These are phyloP conservation scores for Hygrocybe coccinea DNA, from an alignment of 768 basidiomycete species.

Conservation along the genomic window DNA sequence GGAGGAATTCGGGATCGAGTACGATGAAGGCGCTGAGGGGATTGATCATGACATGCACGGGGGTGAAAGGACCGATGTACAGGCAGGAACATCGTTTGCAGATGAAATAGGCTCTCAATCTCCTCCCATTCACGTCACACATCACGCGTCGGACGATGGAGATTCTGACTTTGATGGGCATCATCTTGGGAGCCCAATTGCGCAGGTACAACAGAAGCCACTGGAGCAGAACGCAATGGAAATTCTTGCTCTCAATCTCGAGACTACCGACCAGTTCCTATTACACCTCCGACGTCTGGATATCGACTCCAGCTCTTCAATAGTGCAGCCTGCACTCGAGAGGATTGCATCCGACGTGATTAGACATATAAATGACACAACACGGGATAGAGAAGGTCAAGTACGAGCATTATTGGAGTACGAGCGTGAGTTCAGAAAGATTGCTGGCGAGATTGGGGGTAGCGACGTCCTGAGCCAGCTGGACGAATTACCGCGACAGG, in stretches of 20 bases:
- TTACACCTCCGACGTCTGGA: slow-evolving; percentile 68
- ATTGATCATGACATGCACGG: slow-evolving; percentile 48
- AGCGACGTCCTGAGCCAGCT: slow-evolving; percentile 65
- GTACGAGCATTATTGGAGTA: slow-evolving; percentile 72
- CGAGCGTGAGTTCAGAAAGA: slow-evolving; percentile 75
- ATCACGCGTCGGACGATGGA: slow-evolving; percentile 26
- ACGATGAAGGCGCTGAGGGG: slow-evolving; percentile 81
- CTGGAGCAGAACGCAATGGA: slow-evolving; percentile 63
- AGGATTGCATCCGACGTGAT: slow-evolving; percentile 71
- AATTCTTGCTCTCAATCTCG: slow-evolving; percentile 66
- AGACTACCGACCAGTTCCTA: slow-evolving; percentile 74
- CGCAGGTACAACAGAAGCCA: slow-evolving; percentile 19
- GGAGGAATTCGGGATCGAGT: slow-evolving; percentile 87
- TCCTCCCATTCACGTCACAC: slow-evolving; percentile 20
- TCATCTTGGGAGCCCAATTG: slow-evolving; percentile 37
- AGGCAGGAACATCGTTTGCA: slow-evolving; percentile 37
- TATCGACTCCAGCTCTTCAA: slow-evolving; percentile 38
- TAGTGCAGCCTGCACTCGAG: slow-evolving; percentile 52
- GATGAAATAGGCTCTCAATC: slow-evolving; percentile 35
- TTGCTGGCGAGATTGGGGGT: slow-evolving; percentile 73
- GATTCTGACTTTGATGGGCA: slow-evolving; percentile 36
- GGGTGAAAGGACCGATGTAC: slow-evolving; percentile 28
- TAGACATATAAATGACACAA: slow-evolving; percentile 67
- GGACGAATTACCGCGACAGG: slow-evolving; percentile 52
- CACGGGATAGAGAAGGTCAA: slow-evolving; percentile 74